Percentiles rank a stretch among this genome's conserved stretches.
Conservation (phyloP, 768 basidiomycete species). For the Gloeostereum incarnatum region DNA sequence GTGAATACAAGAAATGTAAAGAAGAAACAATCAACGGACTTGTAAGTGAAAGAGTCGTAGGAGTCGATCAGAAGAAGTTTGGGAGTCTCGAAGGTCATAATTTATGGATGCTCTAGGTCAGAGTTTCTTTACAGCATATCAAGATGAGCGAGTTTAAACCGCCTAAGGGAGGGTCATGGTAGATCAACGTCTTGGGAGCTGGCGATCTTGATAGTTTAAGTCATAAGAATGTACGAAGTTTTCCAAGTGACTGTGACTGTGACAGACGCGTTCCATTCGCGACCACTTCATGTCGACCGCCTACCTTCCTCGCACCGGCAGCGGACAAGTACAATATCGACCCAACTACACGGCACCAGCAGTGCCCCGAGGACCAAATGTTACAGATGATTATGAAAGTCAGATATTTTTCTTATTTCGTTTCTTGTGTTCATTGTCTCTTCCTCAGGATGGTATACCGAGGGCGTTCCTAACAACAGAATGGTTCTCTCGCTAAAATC, state of each 20-base stretch:
- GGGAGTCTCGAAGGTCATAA: slow-evolving; percentile 30
- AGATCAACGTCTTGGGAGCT: too few relatives aligned
- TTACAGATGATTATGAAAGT: slow-evolving; percentile 77
- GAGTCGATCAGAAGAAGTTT: slow-evolving; percentile 71
- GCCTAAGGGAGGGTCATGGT: too few relatives aligned
- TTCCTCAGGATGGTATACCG: slow-evolving; percentile 75
- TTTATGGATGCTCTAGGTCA: not conserved
- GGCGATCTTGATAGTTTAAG: too few relatives aligned
- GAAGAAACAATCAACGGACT: slow-evolving; percentile 30
- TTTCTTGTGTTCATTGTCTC: slow-evolving; percentile 8
- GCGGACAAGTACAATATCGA: not conserved
- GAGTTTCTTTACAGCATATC: not conserved
- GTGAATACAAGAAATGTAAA: slow-evolving; percentile 1
- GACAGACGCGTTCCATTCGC: not conserved
- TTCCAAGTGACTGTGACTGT: not conserved
- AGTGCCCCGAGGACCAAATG: slow-evolving; percentile 24
- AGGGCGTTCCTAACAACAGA: slow-evolving; percentile 67
- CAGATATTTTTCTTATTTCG: slow-evolving; percentile 11
- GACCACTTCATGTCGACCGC: not conserved
- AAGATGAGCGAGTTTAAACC: not conserved
- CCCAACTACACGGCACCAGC: slow-evolving; percentile 8
- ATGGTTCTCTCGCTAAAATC: slow-evolving; percentile 88
- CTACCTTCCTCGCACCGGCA: not conserved
- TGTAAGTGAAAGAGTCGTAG: slow-evolving; percentile 85
- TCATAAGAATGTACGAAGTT: not conserved